These are phyloP conservation scores for Asterochloris erici DNA, from an alignment of 139 green algal species.

Conservation along the genomic window DNA sequence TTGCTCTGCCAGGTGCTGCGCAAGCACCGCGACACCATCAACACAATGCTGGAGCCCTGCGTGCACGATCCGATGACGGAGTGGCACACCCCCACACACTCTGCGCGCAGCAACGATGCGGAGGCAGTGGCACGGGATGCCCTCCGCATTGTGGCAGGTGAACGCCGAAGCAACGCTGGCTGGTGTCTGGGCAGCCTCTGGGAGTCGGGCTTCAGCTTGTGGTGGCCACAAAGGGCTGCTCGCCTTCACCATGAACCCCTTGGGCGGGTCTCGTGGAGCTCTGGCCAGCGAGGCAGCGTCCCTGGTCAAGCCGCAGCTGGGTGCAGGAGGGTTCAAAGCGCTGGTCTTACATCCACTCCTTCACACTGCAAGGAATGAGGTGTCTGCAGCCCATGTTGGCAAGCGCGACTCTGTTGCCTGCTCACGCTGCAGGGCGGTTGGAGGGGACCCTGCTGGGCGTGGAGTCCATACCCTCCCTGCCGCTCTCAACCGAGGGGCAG, in stretches of 20 bases:
- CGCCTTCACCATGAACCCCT: no score
- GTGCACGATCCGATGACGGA: slow-evolving; percentile 96
- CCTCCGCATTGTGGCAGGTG: slow-evolving; percentile 68
- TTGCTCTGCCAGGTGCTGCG: slow-evolving; percentile 62
- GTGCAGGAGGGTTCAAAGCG: no score
- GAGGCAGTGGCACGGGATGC: slow-evolving; percentile 77
- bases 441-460: slow-evolving; percentile 88
- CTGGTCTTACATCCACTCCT: neutral
- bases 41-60: slow-evolving; percentile 94
- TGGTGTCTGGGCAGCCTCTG: no score
- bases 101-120: slow-evolving; percentile 30
- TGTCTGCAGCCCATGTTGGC: no score
- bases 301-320: neutral
- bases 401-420: neutral
- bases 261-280: no score
- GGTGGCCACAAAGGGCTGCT: no score
- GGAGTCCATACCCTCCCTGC: slow-evolving; percentile 67
- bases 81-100: slow-evolving; percentile 51
- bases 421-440: slow-evolving; percentile 48
- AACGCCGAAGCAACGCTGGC: no score
- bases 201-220: no score
- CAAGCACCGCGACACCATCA: slow-evolving; percentile 71
- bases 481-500: slow-evolving; percentile 83
- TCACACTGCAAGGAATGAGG: no score
- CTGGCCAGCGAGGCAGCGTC: no score